Conservation (phyloP, 1,284 basidiomycete genomes). For the Bothia castanella region DNA sequence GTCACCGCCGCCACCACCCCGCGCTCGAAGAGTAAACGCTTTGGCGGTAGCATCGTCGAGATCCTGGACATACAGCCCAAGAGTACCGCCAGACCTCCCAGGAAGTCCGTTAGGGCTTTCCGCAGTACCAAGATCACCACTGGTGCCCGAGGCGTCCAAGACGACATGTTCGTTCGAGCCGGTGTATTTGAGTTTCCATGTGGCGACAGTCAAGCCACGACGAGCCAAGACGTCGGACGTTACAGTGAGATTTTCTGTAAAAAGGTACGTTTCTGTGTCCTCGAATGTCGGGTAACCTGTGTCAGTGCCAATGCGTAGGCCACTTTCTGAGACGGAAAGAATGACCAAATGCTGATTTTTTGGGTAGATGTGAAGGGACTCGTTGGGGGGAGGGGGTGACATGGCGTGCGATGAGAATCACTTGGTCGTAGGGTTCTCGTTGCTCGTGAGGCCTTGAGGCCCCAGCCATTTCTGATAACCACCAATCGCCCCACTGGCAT, state of each 20-base stretch:
- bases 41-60: not conserved
- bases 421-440: too few species aligned
- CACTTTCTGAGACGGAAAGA: not conserved
- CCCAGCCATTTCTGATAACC: too few species aligned
- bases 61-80: not conserved
- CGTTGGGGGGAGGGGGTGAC: not conserved
- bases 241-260: not conserved
- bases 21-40: not conserved
- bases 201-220: not conserved
- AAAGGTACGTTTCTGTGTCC: not conserved
- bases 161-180: not conserved
- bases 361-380: not conserved
- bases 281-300: not conserved
- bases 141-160: not conserved
- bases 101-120: not conserved
- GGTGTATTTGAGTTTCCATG: not conserved
- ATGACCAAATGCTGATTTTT: not conserved
- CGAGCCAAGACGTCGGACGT: not conserved
- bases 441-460: too few species aligned
- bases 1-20: not conserved
- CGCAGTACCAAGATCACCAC: not conserved
- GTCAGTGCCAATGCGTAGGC: not conserved
- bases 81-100: not conserved
- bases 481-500: too few species aligned
- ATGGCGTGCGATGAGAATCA: too few species aligned